Evolutionary conservation across 1,139 yeast genomes (phyloP).

Genomic region (Suhomyces maxii): DNA sequence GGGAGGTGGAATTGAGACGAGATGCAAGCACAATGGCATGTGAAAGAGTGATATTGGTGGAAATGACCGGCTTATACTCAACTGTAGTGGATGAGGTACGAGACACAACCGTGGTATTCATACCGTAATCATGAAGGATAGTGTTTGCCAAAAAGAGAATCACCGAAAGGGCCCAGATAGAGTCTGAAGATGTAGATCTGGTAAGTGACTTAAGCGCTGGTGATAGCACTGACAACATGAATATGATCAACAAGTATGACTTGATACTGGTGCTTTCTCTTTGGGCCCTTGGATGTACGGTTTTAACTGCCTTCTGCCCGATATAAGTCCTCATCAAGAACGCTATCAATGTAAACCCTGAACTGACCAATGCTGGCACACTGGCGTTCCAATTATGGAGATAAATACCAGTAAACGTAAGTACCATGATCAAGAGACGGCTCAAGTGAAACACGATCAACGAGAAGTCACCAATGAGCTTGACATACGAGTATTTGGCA

Average conservation of each 20-base stretch:
- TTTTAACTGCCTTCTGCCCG: constrained; percentile 18
- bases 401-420: constrained; percentile 63
- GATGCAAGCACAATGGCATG: constrained; percentile 92
- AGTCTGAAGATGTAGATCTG: constrained; percentile 85
- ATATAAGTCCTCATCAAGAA: constrained; percentile 13
- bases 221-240: constrained; percentile 73
- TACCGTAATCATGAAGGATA: constrained; percentile 64
- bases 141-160: constrained; percentile 73
- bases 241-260: constrained; percentile 66
- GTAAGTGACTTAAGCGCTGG: constrained; percentile 90
- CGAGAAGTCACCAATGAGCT: constrained; percentile 66
- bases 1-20: constrained; percentile 66
- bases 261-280: constrained; percentile 37
- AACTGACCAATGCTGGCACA: constrained; percentile 32
- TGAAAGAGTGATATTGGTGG: constrained; percentile 80
- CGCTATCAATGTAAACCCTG: constrained; percentile 29
- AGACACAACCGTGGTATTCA: constrained; percentile 26
- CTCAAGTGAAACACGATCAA: constrained; percentile 68
- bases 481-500: constrained; percentile 61
- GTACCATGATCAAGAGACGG: constrained; percentile 56
- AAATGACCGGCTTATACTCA: constrained; percentile 57
- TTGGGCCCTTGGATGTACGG: constrained; percentile 6
- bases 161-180: constrained; percentile 89
- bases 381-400: constrained; percentile 45
- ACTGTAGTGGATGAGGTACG: constrained; percentile 8